Conservation (phyloP, 176 grass and related monocot species). For the Echinochloa phyllopogon region DNA sequence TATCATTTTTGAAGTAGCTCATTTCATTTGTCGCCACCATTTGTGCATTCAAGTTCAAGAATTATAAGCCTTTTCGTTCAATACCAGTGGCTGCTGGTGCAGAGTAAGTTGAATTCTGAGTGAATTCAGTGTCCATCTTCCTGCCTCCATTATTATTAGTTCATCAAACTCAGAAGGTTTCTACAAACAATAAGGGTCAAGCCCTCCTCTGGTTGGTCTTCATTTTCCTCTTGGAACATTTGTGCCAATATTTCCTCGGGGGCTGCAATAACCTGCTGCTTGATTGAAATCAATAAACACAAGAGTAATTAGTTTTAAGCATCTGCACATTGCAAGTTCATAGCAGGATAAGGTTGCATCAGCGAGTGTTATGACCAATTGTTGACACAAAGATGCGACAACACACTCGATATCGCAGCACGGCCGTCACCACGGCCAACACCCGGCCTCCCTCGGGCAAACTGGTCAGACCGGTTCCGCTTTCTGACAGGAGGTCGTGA, state of each 20-base stretch:
- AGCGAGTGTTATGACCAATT: background rate
- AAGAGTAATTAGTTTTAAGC: background rate
- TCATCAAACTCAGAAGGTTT: slow-evolving; percentile 89
- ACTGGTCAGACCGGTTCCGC: too few species aligned
- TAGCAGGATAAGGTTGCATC: slow-evolving; percentile 17
- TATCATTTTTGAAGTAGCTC: too few species aligned
- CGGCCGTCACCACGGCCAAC: too few species aligned
- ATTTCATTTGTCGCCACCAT: too few species aligned
- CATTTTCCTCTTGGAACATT: slow-evolving; percentile 67
- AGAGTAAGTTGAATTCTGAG: too few species aligned
- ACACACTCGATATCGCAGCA: too few species aligned
- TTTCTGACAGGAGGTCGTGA: too few species aligned
- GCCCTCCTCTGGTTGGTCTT: slow-evolving; percentile 63
- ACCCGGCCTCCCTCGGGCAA: too few species aligned
- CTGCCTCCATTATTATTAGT: slow-evolving; percentile 73
- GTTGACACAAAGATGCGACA: too few species aligned
- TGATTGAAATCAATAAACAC: slow-evolving; percentile 51
- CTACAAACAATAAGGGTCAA: slow-evolving; percentile 69
- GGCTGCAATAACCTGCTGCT: slow-evolving; percentile 57
- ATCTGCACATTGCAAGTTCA: background rate
- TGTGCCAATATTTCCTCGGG: slow-evolving; percentile 66
- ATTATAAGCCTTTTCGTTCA: too few species aligned
- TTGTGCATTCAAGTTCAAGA: too few species aligned
- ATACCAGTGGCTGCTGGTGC: too few species aligned
- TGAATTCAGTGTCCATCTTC: background rate